Conservation (phyloP, 2,329 filamentous ascomycete genomes). For the Lecanicillium sp. region DNA sequence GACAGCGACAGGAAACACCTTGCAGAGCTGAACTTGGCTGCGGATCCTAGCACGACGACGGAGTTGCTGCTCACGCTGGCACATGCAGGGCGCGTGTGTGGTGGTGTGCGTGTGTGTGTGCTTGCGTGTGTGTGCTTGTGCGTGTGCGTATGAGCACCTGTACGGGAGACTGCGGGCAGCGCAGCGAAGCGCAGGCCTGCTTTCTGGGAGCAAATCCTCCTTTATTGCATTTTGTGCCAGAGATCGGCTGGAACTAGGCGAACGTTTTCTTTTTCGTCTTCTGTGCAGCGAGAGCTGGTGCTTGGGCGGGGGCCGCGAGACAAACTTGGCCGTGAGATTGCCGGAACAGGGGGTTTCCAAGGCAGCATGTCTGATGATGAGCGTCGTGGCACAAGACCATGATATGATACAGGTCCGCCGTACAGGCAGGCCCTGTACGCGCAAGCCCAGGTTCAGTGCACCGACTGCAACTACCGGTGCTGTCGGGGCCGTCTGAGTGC, state of each 20-base stretch:
- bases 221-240: too few relatives aligned
- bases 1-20: conserved; percentile 1
- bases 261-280: neutral
- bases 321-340: neutral
- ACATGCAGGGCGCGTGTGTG: too few relatives aligned
- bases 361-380: conserved; percentile 1
- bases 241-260: conserved; percentile 4
- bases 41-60: too few relatives aligned
- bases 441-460: too few relatives aligned
- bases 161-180: too few relatives aligned
- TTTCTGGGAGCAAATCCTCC: neutral
- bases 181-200: too few relatives aligned
- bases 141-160: neutral
- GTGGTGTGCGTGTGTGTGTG: too few relatives aligned
- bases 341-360: conserved; percentile 9
- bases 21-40: conserved; percentile 10
- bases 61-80: too few relatives aligned
- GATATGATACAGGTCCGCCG: too few relatives aligned
- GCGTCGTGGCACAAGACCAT: neutral
- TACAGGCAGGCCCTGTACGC: too few relatives aligned
- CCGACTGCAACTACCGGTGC: neutral
- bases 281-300: neutral
- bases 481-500: neutral
- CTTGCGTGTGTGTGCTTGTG: too few relatives aligned
- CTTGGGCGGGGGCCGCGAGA: neutral